Evolutionary conservation across 306 rosid genomes (phyloP).

Genomic region (Lathyrus tuberosus): DNA sequence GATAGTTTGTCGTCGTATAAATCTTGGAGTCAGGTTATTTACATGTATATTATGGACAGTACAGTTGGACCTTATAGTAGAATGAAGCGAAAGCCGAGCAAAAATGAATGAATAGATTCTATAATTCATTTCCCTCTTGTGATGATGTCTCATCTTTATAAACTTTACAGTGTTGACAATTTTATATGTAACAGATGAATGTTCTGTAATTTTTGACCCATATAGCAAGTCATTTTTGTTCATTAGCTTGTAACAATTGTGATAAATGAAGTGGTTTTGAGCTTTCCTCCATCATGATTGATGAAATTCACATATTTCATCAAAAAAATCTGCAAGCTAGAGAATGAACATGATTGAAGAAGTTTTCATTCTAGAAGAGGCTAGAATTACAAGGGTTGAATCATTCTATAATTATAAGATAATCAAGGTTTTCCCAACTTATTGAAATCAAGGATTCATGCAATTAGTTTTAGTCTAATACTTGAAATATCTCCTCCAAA

Average conservation of each 20-base stretch:
- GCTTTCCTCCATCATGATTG: not conserved
- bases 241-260: conserved; percentile 27
- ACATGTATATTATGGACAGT: conserved; percentile 79
- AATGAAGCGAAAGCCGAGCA: conserved; percentile 77
- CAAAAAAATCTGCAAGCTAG: not conserved
- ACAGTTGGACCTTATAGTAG: conserved; percentile 88
- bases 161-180: conserved; percentile 10
- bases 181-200: conserved; percentile 40
- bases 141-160: conserved; percentile 27
- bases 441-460: too few species aligned
- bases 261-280: too few species aligned
- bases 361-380: too few species aligned
- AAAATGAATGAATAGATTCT: conserved; percentile 55
- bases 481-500: too few species aligned
- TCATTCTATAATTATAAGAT: too few species aligned
- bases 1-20: conserved; percentile 61
- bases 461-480: too few species aligned
- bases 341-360: not conserved
- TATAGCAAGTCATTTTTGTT: conserved; percentile 32
- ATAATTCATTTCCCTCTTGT: conserved; percentile 6
- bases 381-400: too few species aligned
- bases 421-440: too few species aligned
- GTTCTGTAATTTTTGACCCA: conserved; percentile 40
- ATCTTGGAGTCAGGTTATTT: conserved; percentile 85
- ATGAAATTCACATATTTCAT: not conserved